Evolutionary conservation across 106 monocot species (phyloP), one percentile per base, ranked within the genome.

Genomic region (Platanthera guangdongensis): DNA sequence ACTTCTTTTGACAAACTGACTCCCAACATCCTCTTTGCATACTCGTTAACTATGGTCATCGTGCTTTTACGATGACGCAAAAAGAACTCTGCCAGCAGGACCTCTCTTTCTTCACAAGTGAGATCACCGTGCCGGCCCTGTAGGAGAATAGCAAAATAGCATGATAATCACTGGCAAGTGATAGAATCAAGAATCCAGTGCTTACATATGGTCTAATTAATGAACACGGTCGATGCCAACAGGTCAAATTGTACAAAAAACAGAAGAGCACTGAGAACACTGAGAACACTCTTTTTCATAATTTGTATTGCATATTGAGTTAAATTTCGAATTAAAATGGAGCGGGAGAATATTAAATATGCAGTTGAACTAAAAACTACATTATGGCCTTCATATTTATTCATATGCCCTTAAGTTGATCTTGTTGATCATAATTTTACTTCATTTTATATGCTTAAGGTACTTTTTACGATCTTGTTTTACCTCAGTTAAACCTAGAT

Each of bases 41-140:
- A 92, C 81, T 99, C 94, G 59, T 94, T 84, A 71, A 94, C 67
- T 63, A 99, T 79, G 78, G 78, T 79, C 59, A 78, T 50, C 12
- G 94, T 85, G 46, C 82, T 86, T 15, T 88, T 82, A 52, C 82
- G 89, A 71, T 99, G 94, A 12, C 97, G 89, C 78, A 99, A 75
- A 75, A 83, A 99, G 80, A 99, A 99, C 70, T 99, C 97, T 7
- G 97, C 91, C 45, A 90, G 85, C 28, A 99, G 83, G 54, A 99
- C 88, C 74, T 85, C 82, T 45, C 82, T 88, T 84, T 99, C 92
- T 59, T 85, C 83, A 68, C 80, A 52, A 39, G 78, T 85, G 67
- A 99, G 75, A 82, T 99, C 94, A 65, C 94, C 92, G 78, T 94
- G 90, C 4, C 16, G 67, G 76, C 96, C 93, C 93, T 97, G 83